Evolutionary conservation across 1,284 basidiomycete species (phyloP).

Genomic region (Cryptococcus neoformans): DNA sequence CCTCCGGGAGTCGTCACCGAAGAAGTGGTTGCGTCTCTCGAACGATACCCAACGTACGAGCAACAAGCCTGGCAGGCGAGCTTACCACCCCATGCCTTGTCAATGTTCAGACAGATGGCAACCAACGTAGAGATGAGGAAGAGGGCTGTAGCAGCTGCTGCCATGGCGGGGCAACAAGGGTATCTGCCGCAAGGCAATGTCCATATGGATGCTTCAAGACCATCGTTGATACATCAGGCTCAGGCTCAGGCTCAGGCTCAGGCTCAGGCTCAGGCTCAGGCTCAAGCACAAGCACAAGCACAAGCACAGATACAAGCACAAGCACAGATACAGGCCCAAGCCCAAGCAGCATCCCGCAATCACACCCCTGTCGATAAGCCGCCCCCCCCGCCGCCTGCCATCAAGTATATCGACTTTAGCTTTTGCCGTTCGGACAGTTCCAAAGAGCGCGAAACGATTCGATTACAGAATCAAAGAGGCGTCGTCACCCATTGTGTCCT

Average conservation of each 20-base stretch:
- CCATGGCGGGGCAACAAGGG: neutral
- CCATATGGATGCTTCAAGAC: neutral
- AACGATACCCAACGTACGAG: conserved; percentile 39
- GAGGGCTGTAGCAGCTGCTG: conserved; percentile 8
- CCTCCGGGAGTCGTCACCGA: conserved; percentile 42
- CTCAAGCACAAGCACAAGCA: neutral
- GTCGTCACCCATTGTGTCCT: conserved; percentile 41
- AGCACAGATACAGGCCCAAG: neutral
- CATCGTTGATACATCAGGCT: neutral
- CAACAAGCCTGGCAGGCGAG: conserved; percentile 39
- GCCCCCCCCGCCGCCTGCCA: conserved; percentile 26
- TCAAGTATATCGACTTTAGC: conserved; percentile 28
- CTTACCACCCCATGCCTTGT: conserved; percentile 28
- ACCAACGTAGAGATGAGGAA: conserved; percentile 32
- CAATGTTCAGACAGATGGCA: conserved; percentile 33
- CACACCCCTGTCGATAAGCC: conserved; percentile 10
- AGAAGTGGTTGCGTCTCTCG: conserved; percentile 40
- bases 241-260: neutral
- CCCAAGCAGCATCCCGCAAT: conserved; percentile 1
- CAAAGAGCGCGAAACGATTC: conserved; percentile 22
- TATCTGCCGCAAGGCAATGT: too few species aligned
- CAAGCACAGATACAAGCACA: conserved; percentile 4
- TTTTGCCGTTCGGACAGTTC: neutral
- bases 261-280: neutral
- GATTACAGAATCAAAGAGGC: conserved; percentile 40